A percentile compares a stretch with the other conserved stretches of the same genome.
Evolutionary conservation across 2,329 filamentous ascomycete species (phyloP).

Genomic region (Aspergillus novoparasiticus): DNA sequence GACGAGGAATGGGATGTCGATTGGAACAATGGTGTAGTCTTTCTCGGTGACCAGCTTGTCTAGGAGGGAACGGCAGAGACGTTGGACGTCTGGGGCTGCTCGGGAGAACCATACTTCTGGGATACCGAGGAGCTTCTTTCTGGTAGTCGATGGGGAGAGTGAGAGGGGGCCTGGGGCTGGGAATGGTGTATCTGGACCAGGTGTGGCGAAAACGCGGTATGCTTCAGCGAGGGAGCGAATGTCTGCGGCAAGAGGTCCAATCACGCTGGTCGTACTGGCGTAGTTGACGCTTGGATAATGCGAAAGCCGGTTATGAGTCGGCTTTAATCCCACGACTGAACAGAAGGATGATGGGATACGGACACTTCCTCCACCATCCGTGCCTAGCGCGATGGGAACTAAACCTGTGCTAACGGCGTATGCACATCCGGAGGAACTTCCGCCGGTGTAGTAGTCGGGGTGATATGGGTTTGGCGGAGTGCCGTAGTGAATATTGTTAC

Average conservation of each 20-base stretch:
- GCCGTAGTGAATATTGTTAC: slow-evolving; percentile 70
- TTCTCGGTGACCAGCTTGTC: slow-evolving; percentile 44
- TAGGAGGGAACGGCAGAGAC: slow-evolving; percentile 61
- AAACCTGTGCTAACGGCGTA: slow-evolving; percentile 68
- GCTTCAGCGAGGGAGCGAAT: slow-evolving; percentile 72
- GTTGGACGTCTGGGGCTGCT: slow-evolving; percentile 62
- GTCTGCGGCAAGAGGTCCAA: slow-evolving; percentile 71
- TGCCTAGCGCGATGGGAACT: slow-evolving; percentile 52
- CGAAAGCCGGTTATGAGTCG: slow-evolving; percentile 60
- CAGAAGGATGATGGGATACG: slow-evolving; percentile 71
- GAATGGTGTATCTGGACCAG: slow-evolving; percentile 65
- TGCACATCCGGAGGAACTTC: slow-evolving; percentile 70
- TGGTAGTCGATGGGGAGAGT: slow-evolving; percentile 44
- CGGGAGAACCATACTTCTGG: slow-evolving; percentile 66
- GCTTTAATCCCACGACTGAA: slow-evolving; percentile 74
- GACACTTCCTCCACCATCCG: slow-evolving; percentile 70
- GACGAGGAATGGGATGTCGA: slow-evolving; percentile 56
- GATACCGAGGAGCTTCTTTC: slow-evolving; percentile 66
- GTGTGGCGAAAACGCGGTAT: slow-evolving; percentile 73
- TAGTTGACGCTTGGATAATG: slow-evolving; percentile 58
- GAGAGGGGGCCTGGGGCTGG: slow-evolving; percentile 35
- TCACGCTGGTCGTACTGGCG: slow-evolving; percentile 61
- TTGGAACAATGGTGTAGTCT: slow-evolving; percentile 41
- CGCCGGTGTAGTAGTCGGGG: slow-evolving; percentile 70
- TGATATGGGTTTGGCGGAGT: slow-evolving; percentile 75